Evolutionary conservation across 2,329 filamentous ascomycete genomes (phyloP), one percentile per base, ranked within the genome.

Genomic region (Hyphodiscus sp.): DNA sequence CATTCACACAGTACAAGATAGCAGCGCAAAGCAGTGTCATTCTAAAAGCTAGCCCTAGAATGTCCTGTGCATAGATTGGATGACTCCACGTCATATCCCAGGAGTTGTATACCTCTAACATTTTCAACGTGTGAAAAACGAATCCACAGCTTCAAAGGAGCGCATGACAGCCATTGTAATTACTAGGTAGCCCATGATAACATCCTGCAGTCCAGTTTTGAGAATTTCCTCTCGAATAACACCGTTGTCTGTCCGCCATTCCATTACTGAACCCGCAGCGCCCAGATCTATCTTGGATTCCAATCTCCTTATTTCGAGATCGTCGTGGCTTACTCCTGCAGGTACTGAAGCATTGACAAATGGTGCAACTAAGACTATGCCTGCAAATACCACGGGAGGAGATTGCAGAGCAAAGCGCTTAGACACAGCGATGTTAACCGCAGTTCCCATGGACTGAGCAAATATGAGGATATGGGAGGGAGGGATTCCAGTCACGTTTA

Each of bases 391-490:
- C 0, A 73, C 63, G 0, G 79, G 74, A 1, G 65, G 59, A 4
- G 59, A 45, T 19, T 51, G 51, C 1, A 54, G 50, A 2, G 68
- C 69, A 49, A 71, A 54, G 43, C 69, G 63, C n/a, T 95, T 83
- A 1, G 83, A 84, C 1, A 88, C 81, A 1, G 83, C 91, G 41
- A 84, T 80, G 7, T 84, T 82, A 1, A 96, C 88, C 0, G 89
- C 91, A 0, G 91, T 95, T 18, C 91, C 91, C 1, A 96, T 78
- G 59, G 87, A 92, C 63, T 96, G 91, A 18, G 89, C 91, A 7
- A 94, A 74, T 26, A 96, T 75, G 2, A 91, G 81, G 56, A 95
- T 92, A n/a, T 83, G 84, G 41, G 79, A 77, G 0, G 89, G 73
- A 0, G 86, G 76, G n/a, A 96, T 77, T 0, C 78, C 73, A 18